Percentiles rank a stretch among this genome's conserved stretches.
Conservation (phyloP, 2,329 filamentous ascomycete species). For the Penicillium sp. region DNA sequence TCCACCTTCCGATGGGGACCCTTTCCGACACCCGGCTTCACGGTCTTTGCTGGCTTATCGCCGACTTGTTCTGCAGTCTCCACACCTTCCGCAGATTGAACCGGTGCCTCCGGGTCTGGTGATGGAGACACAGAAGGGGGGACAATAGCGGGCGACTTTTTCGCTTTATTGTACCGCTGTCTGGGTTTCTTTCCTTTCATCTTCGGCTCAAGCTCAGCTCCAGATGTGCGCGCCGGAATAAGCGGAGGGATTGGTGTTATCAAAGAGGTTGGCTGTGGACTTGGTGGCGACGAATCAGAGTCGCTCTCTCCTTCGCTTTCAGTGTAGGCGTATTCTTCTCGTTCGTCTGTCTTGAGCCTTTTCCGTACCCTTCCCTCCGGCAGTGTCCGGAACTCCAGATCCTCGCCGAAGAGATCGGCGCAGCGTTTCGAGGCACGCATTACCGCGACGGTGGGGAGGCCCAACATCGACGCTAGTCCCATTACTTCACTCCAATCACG, state of each 20-base stretch:
- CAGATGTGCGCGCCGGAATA: no score
- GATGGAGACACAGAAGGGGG: not conserved
- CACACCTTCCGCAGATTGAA: not conserved
- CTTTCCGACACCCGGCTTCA: slow-evolving; percentile 18
- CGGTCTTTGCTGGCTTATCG: not conserved
- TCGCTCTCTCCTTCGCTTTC: slow-evolving; percentile 32
- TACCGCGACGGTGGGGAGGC: slow-evolving; percentile 63
- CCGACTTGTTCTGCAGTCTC: not conserved
- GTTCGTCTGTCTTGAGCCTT: slow-evolving; percentile 8
- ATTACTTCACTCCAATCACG: slow-evolving; percentile 85
- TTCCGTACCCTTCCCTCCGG: slow-evolving; percentile 37
- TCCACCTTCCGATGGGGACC: slow-evolving; percentile 28
- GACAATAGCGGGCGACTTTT: not conserved
- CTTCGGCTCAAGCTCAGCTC: not conserved
- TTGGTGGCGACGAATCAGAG: slow-evolving; percentile 9
- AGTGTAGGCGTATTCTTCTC: slow-evolving; percentile 19
- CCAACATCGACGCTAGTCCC: slow-evolving; percentile 69
- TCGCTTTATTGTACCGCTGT: not conserved
- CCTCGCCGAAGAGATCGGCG: slow-evolving; percentile 67
- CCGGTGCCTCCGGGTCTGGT: not conserved
- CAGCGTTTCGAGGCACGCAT: slow-evolving; percentile 70
- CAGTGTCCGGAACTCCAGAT: slow-evolving; percentile 62
- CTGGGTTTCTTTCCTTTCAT: slow-evolving; percentile 8
- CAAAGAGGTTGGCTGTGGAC: not conserved
- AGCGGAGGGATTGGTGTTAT: not conserved